A percentile compares a stretch with the other conserved stretches of the same genome.
These are phyloP conservation scores for Euphorbia celastroides DNA, from an alignment of 441 rosid genomes.

Conservation along the genomic window DNA sequence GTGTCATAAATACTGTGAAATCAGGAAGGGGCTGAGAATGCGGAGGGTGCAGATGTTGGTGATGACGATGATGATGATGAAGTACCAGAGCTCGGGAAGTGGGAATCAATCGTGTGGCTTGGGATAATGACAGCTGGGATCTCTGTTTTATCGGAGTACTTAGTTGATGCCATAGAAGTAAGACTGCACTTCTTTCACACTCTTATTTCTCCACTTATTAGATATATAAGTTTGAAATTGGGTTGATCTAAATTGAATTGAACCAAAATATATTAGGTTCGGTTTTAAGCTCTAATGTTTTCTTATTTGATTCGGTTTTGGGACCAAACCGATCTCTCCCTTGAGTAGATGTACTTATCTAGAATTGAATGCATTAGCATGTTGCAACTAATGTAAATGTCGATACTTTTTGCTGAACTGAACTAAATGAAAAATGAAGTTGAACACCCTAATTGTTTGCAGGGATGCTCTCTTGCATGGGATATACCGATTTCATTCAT, in stretches of 20 bases:
- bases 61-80: slow-evolving; percentile 42
- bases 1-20: slow-evolving; percentile 12
- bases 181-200: neutral
- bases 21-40: slow-evolving; percentile 57
- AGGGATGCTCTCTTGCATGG: slow-evolving; percentile 85
- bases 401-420: too few species aligned
- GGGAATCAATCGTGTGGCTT: slow-evolving; percentile 90
- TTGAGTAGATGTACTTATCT: too few species aligned
- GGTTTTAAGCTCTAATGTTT: too few species aligned
- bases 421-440: too few species aligned
- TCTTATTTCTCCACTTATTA: neutral
- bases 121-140: slow-evolving; percentile 87
- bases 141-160: slow-evolving; percentile 84
- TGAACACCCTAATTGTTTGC: slow-evolving; percentile 15
- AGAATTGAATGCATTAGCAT: too few species aligned
- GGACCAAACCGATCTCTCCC: too few species aligned
- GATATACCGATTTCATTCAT: slow-evolving; percentile 83
- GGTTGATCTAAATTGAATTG: too few species aligned
- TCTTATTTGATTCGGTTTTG: too few species aligned
- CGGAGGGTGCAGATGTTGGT: slow-evolving; percentile 33
- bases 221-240: too few species aligned
- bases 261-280: too few species aligned
- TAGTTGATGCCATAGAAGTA: slow-evolving; percentile 89
- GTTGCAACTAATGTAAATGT: too few species aligned
- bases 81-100: slow-evolving; percentile 70